A percentile compares a stretch with the other conserved stretches of the same genome.
These are phyloP conservation scores for Vicia faba DNA, from an alignment of 306 rosid genomes.

Conservation along the genomic window DNA sequence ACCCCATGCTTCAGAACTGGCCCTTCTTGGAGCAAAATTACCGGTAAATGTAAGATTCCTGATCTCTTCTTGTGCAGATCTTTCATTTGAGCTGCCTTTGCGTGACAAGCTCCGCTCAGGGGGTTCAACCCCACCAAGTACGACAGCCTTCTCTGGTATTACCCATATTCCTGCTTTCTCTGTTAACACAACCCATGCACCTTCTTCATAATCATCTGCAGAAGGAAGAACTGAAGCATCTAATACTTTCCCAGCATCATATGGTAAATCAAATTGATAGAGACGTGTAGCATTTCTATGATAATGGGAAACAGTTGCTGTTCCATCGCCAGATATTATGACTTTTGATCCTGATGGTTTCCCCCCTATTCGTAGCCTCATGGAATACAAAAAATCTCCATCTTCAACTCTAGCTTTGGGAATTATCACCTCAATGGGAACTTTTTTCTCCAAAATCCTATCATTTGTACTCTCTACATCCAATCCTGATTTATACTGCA, in stretches of 20 bases:
- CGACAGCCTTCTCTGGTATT: slow-evolving; percentile 93
- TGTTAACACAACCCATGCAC: slow-evolving; percentile 93
- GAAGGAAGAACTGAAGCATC: slow-evolving; percentile 95
- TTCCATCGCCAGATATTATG: slow-evolving; percentile 92
- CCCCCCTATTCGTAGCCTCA: slow-evolving; percentile 91
- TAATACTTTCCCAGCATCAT: slow-evolving; percentile 95
- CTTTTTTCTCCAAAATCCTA: slow-evolving; percentile 79
- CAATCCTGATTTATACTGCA: slow-evolving; percentile 80
- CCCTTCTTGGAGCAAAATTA: slow-evolving; percentile 71
- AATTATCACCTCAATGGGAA: slow-evolving; percentile 87
- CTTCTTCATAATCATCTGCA: slow-evolving; percentile 80
- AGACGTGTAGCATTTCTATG: slow-evolving; percentile 67
- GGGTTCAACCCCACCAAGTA: slow-evolving; percentile 95
- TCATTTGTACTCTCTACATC: slow-evolving; percentile 48
- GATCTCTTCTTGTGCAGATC: slow-evolving; percentile 81
- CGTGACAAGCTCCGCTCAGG: slow-evolving; percentile 97
- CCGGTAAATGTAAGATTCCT: slow-evolving; percentile 69
- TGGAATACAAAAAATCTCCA: slow-evolving; percentile 81
- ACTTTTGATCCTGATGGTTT: slow-evolving; percentile 85
- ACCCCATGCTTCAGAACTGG: slow-evolving; percentile 80
- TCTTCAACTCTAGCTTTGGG: slow-evolving; percentile 94
- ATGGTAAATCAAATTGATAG: slow-evolving; percentile 93
- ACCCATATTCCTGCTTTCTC: slow-evolving; percentile 99
- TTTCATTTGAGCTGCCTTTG: slow-evolving; percentile 92
- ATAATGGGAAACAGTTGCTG: slow-evolving; percentile 89